Base-by-base conservation (phyloP, 768 basidiomycete species). In the Tricholoma sp. region DNA sequence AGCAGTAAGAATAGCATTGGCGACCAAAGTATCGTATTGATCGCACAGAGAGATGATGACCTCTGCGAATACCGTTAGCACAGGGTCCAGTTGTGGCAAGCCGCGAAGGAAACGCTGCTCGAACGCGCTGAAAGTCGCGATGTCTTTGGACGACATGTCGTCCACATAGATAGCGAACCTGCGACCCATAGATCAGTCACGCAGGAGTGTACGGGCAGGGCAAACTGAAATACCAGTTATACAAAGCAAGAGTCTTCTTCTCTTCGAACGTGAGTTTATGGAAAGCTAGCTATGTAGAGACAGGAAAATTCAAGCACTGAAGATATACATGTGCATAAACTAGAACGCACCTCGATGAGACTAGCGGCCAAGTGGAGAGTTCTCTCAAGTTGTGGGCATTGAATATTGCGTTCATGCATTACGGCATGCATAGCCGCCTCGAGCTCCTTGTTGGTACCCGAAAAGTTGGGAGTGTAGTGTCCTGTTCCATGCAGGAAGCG, bases 121-220 rank as follows among this genome's bases (percentile, higher is more conserved):
- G 18, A 64, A 67, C 35, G 55, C 58, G 11, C 52, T 24, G 32
- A 57, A 60, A 9, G 57, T n/a, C 1, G 31, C 31, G 8, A 46
- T 35, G 49, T 63, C 59, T 27, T 55, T 54, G 4, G 59, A 41
- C 4, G 59, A 41, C 39, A 32, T 19, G 52, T 66, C 65, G 29
- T 67, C 65, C 16, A 64, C 56, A 18, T 67, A 66, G 16, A 67
- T 60, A n/a, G 62, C 29, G 22, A 53, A 62, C 66, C 66, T 67
- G 50, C 12, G 12, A 2, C 5, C 5, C n/a, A 22, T n/a, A 39
- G 8, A 4, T 46, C 32, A 50, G 14, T 18, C 4, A 19, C 21
- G 18, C 32, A 18, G 41, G 10, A 21, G 7, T 4, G 11, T 18
- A 14, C 1, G 10, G 1, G 3, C 5, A 4, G 10, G 14, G 10